Evolutionary conservation across 805 yeast genomes (phyloP), one percentile per base, ranked within the genome.

Genomic region (Suhomyces pyralidae): DNA sequence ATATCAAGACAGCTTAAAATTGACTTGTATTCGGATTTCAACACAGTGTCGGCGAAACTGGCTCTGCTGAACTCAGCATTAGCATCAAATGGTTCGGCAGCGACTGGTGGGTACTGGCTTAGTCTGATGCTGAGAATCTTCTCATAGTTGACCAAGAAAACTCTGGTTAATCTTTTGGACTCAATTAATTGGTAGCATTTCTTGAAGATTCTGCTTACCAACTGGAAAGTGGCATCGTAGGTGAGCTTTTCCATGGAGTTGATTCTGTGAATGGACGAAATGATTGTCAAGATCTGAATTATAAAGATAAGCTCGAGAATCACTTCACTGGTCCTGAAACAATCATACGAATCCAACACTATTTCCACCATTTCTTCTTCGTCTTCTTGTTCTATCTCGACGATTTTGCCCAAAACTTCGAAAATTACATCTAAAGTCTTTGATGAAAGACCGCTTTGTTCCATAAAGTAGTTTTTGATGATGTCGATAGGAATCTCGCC

Each of bases 171-270:
- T 51, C 74, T 76, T 3, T 71, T 71, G 14, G 76, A 61, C 55
- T 84, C 87, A 14, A 84, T 68, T 50, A 86, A 65, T 60, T 86
- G 90, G 55, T 81, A 77, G 56, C 85, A 79, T 59, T 86, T 86
- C 55, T 82, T 78, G 46, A 81, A 73, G 2, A 80, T 71, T 59
- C 90, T 72, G 59, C 77, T 74, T 8, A 85, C 69, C n/a, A 68
- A 50, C 51, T 50, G 65, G 64, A 59, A 54, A 64, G 60, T 58
- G 52, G 66, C 57, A 9, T 65, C 61, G 5, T 53, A 48, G 3
- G 50, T 48, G 20, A 59, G 59, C 1, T 34, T 46, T 17, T 53
- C 63, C 51, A 62, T 65, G 19, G 68, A 48, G 8, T 58, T 54
- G 7, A 63, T 48, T 10, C 63, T 55, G 52, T 73, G 58, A 40